phyloP scores from a whole-genome alignment of 2,329 filamentous ascomycete species.

The Pseudogymnoascus sp. region DNA sequence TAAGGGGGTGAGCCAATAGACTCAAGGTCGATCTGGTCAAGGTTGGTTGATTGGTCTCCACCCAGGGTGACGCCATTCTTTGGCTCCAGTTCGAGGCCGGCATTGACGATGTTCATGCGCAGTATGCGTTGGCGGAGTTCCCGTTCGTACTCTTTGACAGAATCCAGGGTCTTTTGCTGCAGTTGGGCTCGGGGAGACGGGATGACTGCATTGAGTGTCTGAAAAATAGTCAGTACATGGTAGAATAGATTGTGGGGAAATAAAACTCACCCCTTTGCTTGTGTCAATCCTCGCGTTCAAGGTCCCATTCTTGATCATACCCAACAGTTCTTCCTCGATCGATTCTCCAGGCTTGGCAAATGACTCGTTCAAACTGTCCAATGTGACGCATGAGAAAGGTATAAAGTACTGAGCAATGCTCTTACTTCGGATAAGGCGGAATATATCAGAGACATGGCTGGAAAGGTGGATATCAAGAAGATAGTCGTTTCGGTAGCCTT shows the following conservation, averaged over 20 bases:
- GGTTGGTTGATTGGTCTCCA: neutral
- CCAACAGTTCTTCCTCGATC: constrained; percentile 66
- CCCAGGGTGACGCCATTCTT: constrained; percentile 24
- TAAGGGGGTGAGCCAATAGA: neutral
- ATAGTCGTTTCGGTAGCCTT: constrained; percentile 76
- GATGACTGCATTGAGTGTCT: constrained; percentile 66
- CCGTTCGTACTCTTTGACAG: constrained; percentile 62
- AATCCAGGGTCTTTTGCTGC: constrained; percentile 60
- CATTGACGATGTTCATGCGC: constrained; percentile 65
- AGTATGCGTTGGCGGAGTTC: constrained; percentile 70
- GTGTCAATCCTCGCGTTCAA: constrained; percentile 78
- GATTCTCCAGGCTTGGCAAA: constrained; percentile 58
- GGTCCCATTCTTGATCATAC: constrained; percentile 64
- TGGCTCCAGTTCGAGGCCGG: constrained; percentile 59
- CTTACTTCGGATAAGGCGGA: constrained; percentile 71
- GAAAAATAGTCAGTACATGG: constrained; percentile 15
- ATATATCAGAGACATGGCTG: constrained; percentile 62
- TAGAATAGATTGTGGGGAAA: neutral
- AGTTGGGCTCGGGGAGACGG: constrained; percentile 59
- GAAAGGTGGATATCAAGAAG: constrained; percentile 83
- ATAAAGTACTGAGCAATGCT: constrained; percentile 90
- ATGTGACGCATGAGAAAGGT: constrained; percentile 79
- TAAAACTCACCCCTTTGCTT: constrained; percentile 56
- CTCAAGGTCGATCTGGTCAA: constrained; percentile 2
- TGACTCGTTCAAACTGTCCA: constrained; percentile 67